Evolutionary conservation across 2,329 filamentous ascomycete species (phyloP).

Genomic region (Xylaria sp.): DNA sequence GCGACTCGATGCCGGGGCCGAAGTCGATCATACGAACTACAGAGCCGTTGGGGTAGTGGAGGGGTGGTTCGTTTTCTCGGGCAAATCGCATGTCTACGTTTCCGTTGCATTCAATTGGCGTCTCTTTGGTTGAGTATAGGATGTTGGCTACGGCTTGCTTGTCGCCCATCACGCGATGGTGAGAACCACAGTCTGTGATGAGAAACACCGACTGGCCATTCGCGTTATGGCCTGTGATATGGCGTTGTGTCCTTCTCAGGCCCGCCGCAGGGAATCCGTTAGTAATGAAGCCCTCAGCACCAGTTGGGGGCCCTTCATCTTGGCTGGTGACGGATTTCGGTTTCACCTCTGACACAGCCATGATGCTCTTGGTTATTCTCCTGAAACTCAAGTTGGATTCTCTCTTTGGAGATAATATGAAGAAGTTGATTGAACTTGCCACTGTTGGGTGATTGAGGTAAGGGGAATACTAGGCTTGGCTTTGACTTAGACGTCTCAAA

Average conservation of each 20-base stretch:
- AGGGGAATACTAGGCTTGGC: too few relatives aligned
- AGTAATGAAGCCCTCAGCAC: neutral
- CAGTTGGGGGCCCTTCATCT: neutral
- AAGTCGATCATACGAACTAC: neutral
- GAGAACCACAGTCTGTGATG: constrained; percentile 37
- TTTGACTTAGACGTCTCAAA: too few relatives aligned
- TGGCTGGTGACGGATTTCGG: neutral
- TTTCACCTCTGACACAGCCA: neutral
- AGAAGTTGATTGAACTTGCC: too few relatives aligned
- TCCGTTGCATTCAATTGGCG: constrained; percentile 34
- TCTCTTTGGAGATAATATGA: too few relatives aligned
- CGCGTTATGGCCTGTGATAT: constrained; percentile 31
- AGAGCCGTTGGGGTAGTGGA: neutral
- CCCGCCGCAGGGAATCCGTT: constrained; percentile 23
- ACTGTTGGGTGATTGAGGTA: too few relatives aligned
- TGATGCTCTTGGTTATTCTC: too few relatives aligned
- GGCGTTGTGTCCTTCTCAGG: constrained; percentile 21
- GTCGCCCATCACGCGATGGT: constrained; percentile 33
- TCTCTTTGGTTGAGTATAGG: constrained; percentile 37
- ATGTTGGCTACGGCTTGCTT: constrained; percentile 39
- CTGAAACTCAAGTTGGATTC: too few relatives aligned
- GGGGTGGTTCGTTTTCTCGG: neutral
- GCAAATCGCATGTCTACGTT: constrained; percentile 31
- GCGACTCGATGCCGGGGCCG: neutral
- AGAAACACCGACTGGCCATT: constrained; percentile 38